Evolutionary conservation across 2,329 filamentous ascomycete genomes (phyloP), one percentile per base, ranked within the genome.

Genomic region (Teratosphaeria nubilosa): DNA sequence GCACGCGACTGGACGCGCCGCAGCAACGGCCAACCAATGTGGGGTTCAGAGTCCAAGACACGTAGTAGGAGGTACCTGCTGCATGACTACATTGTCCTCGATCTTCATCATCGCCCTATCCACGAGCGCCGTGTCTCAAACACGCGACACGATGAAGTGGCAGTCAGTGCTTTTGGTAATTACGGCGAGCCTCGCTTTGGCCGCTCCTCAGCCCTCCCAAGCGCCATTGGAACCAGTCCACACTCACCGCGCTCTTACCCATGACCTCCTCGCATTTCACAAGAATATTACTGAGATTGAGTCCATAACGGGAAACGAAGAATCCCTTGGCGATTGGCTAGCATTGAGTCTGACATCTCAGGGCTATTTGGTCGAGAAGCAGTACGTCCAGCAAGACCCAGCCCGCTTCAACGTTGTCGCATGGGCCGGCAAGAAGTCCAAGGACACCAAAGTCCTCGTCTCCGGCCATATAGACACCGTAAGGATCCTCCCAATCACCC

Each of bases 381-480:
- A 87, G 66, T 69, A 77, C 69, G 70, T 76, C 56, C 71, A 74
- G 57, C 63, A 74, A 45, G 60, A 70, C 31, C 66, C 65, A 9
- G 70, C 73, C 32, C 80, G 87, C 50, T 91, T 86, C 77, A 96
- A 96, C 67, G 78, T 96, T 54, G 77, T 91, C 48, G 91, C 91
- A 1, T 90, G 82, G 60, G 73, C 77, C 1, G 74, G 74, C 25
- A 70, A 73, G 53, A 72, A 74, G 16, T 48, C n/a, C 41, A 76
- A 79, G 41, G 74, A 79, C 10, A 81, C 85, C 1, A 80, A 79
- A 34, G 76, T 89, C 11, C 76, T 90, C n/a, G 73, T 91, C 1
- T 85, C 85, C 1, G 91, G 86, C 58, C 91, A 96, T 71, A 92
- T 95, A 66, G 91, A 96, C 67, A 85, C 82, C 2, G 83, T 83